Evolutionary conservation across 371 early-diverging fungal species (phyloP).

Genomic region (Mucor plumbeus): DNA sequence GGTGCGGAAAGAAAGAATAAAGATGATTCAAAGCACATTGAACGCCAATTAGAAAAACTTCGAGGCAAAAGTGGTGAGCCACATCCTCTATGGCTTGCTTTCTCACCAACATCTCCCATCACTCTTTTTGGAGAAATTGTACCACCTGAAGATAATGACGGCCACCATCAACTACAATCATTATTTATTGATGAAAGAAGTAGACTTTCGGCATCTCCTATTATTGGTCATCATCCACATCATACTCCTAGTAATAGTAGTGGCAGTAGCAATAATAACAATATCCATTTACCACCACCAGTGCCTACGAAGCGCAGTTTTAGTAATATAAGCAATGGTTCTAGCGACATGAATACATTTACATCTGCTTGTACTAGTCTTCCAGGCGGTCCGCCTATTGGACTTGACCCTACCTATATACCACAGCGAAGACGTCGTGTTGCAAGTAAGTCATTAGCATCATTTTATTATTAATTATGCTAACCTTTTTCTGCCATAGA

Average conservation of each 20-base stretch:
- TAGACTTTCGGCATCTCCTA: neutral
- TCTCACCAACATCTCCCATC: conserved; percentile 38
- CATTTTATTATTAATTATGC: neutral
- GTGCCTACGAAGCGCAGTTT: conserved; percentile 11
- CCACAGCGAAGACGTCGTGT: conserved; percentile 36
- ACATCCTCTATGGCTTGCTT: conserved; percentile 50
- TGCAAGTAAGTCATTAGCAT: conserved; percentile 32
- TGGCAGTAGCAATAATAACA: conserved; percentile 1
- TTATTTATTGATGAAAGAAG: neutral
- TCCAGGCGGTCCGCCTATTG: conserved; percentile 18
- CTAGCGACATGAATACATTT: neutral
- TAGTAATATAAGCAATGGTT: neutral
- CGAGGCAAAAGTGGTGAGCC: conserved; percentile 48
- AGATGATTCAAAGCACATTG: conserved; percentile 34
- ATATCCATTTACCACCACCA: conserved; percentile 12
- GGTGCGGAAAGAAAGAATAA: conserved; percentile 40
- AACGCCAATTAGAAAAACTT: conserved; percentile 37
- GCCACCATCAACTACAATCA: conserved; percentile 11
- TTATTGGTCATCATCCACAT: neutral
- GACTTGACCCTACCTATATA: conserved; percentile 44
- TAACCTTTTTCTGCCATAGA: conserved; percentile 21
- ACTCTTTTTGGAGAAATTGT: conserved; percentile 41
- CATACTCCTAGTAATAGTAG: neutral
- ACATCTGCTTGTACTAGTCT: neutral
- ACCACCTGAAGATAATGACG: conserved; percentile 33